Conservation (phyloP, 306 rosid genomes). For the Trifolium fragiferum region DNA sequence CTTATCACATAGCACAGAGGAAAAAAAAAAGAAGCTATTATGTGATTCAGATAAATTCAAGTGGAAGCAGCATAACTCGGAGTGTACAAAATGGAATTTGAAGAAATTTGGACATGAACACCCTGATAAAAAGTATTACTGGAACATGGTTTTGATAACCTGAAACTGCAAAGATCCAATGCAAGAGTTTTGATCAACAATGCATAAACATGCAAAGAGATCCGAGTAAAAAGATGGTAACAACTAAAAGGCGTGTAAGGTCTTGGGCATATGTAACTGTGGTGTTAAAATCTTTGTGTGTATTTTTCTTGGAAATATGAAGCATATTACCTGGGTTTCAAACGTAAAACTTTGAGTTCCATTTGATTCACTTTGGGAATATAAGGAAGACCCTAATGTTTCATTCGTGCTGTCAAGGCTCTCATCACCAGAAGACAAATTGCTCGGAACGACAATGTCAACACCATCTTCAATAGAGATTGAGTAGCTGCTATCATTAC, state of each 20-base stretch:
- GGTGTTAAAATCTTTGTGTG: slow-evolving; percentile 9
- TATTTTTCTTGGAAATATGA: slow-evolving; percentile 25
- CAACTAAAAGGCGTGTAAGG: slow-evolving; percentile 1
- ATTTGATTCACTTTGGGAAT: slow-evolving; percentile 57
- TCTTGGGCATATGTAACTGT: slow-evolving; percentile 8
- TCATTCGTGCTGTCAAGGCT: slow-evolving; percentile 48
- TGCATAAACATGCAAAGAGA: slow-evolving; percentile 4
- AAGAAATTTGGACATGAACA: background rate
- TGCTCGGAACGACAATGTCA: slow-evolving; percentile 59
- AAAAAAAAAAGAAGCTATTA: background rate
- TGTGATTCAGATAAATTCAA: background rate
- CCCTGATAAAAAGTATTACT: background rate
- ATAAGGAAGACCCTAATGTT: slow-evolving; percentile 46
- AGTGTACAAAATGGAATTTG: background rate
- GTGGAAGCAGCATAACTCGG: background rate
- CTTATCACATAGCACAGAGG: background rate
- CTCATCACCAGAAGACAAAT: slow-evolving; percentile 56
- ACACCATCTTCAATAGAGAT: slow-evolving; percentile 84
- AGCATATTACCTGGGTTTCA: slow-evolving; percentile 82
- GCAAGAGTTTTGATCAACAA: slow-evolving; percentile 13
- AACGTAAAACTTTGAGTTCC: slow-evolving; percentile 79
- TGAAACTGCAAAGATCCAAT: background rate
- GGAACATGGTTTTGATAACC: background rate
- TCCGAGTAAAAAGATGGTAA: slow-evolving; percentile 6
- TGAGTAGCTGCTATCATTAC: slow-evolving; percentile 92